Evolutionary conservation across 805 yeast genomes (phyloP), one percentile per base, ranked within the genome.

Genomic region (Suhomyces faveliae): DNA sequence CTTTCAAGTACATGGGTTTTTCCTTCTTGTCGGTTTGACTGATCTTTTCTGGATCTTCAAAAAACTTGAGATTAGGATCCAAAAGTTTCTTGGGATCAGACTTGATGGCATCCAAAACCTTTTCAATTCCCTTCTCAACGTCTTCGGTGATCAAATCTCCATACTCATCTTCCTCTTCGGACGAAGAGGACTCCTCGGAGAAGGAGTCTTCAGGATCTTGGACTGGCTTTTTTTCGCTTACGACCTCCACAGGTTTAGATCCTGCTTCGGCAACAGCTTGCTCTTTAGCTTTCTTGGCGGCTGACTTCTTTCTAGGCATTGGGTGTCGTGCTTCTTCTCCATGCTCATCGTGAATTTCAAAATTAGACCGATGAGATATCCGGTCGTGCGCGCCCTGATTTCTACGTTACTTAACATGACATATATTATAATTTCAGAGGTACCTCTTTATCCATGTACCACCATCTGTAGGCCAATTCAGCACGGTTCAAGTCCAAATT

Each of bases 291-390:
- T 70, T 84, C 61, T 84, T 86, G 47, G 90, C 74, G 35, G 91
- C 90, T 20, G 92, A 85, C 76, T 87, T 87, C 83, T 87, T 88
- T 80, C 95, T 84, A 38, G 94, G 84, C 96, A 87, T 87, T 13
- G 19, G 37, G 4, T 40, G 29, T 47, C 29, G 4, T 43, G 25
- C 38, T 35, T 38, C 24, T 24, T 45, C 37, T 33, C 37, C 35
- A 9, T 11, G 11, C 37, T 17, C 19, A 33, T 15, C 33, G 33
- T 35, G 22, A 27, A 33, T 40, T 45, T 49, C 35, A 19, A 13
- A 39, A 19, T 52, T 48, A 53, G 50, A 54, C 60, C 54, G 61
- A 51, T 58, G 59, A 51, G 54, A 42, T 39, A 22, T 24, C 40
- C 35, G 24, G 33, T 22, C 46, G 40, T 43, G 40, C 35, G 35